A percentile compares a stretch with the other conserved stretches of the same genome.
Conservation (phyloP, 345 rosid species). For the Dovyalis caffra region DNA sequence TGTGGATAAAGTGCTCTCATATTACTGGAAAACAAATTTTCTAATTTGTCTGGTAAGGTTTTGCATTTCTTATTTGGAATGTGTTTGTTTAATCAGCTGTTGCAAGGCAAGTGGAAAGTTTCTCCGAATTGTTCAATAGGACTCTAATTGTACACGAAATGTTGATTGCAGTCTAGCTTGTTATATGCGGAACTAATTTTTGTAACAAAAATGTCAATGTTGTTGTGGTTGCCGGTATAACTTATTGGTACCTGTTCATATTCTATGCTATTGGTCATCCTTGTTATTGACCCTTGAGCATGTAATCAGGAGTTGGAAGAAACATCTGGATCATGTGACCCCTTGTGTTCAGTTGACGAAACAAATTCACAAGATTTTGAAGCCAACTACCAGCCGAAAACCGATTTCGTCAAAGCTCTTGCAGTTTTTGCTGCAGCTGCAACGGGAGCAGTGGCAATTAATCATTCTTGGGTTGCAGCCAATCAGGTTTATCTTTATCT, state of each 20-base stretch:
- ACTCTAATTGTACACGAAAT: neutral
- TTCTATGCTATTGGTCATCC: neutral
- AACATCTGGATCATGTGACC: constrained; percentile 73
- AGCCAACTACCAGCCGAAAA: constrained; percentile 74
- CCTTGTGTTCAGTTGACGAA: constrained; percentile 86
- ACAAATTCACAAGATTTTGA: constrained; percentile 69
- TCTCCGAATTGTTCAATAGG: neutral
- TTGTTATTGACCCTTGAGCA: constrained; percentile 17
- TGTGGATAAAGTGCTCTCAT: neutral
- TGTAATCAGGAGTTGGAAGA: constrained; percentile 55
- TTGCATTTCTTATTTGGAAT: neutral
- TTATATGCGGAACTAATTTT: neutral
- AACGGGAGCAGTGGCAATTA: constrained; percentile 81
- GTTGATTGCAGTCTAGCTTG: neutral
- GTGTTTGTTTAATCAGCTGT: neutral
- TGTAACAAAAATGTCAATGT: neutral
- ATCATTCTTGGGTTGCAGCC: constrained; percentile 94
- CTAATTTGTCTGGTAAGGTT: neutral
- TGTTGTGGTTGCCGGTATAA: neutral
- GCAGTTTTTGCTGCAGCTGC: constrained; percentile 73
- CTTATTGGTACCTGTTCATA: neutral
- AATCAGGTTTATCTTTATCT: constrained; percentile 57
- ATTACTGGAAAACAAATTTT: neutral
- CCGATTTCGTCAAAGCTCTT: constrained; percentile 74
- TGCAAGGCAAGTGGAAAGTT: neutral